These are phyloP conservation scores for Blastobotrys elegans DNA, from an alignment of 1,139 yeast species.

Conservation along the genomic window DNA sequence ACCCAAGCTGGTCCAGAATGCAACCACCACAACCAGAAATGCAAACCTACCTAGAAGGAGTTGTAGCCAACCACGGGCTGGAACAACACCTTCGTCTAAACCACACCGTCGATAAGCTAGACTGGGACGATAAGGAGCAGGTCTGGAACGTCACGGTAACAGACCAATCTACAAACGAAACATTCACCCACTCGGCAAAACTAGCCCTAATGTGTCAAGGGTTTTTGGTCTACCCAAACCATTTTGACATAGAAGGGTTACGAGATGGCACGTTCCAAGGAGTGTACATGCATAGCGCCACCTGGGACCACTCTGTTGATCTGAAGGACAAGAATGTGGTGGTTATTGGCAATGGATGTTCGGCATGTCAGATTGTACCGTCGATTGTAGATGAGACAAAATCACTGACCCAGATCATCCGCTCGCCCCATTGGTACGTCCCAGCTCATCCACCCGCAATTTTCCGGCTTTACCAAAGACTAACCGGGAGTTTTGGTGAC, in stretches of 20 bases:
- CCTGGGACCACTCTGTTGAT: constrained; percentile 25
- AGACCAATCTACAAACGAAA: constrained; percentile 25
- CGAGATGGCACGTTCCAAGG: constrained; percentile 29
- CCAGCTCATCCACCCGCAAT: neutral
- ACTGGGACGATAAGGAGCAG: constrained; percentile 26
- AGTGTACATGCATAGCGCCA: constrained; percentile 25
- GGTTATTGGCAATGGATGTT: constrained; percentile 30
- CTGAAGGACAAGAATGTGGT: constrained; percentile 26
- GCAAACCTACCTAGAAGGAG: constrained; percentile 22
- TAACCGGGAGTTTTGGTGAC: neutral
- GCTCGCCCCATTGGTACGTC: constrained; percentile 21
- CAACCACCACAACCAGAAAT: constrained; percentile 25
- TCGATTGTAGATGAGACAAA: constrained; percentile 18
- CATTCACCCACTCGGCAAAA: constrained; percentile 18
- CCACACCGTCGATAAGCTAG: constrained; percentile 21
- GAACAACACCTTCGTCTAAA: constrained; percentile 19
- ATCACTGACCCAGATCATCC: constrained; percentile 20
- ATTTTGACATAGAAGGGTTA: constrained; percentile 25
- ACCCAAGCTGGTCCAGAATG: constrained; percentile 27
- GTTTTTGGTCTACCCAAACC: constrained; percentile 22
- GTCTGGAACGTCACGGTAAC: constrained; percentile 23
- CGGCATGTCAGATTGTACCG: constrained; percentile 32
- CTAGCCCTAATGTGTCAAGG: constrained; percentile 24
- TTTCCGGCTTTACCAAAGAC: neutral
- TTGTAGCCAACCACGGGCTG: constrained; percentile 24